Evolutionary conservation across 2,329 filamentous ascomycete genomes (phyloP).

Genomic region (Eutypella sp.): DNA sequence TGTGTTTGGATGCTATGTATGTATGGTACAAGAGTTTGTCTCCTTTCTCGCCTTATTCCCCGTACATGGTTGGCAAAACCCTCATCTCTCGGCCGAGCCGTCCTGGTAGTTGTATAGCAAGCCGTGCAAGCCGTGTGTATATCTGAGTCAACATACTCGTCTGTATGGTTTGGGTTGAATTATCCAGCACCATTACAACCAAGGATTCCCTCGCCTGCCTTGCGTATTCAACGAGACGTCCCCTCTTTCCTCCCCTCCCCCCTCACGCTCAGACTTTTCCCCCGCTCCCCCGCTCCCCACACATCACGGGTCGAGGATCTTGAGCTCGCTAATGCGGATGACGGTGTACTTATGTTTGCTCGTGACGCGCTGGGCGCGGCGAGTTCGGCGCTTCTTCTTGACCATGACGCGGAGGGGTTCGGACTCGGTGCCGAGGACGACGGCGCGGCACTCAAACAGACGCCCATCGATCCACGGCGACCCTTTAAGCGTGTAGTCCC

Average conservation of each 20-base stretch:
- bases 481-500: constrained; percentile 86
- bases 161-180: too few relatives aligned
- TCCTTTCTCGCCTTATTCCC: too few relatives aligned
- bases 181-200: too few relatives aligned
- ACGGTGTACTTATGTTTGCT: constrained; percentile 93
- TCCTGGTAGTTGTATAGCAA: too few relatives aligned
- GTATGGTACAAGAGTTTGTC: too few relatives aligned
- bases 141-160: too few relatives aligned
- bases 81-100: too few relatives aligned
- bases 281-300: constrained; percentile 2
- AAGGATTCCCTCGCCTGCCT: neutral
- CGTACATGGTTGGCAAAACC: too few relatives aligned
- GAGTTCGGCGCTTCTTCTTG: constrained; percentile 76
- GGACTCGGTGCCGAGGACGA: constrained; percentile 78
- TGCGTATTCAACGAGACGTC: neutral
- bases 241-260: neutral
- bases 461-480: constrained; percentile 76
- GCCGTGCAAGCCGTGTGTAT: too few relatives aligned
- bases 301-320: constrained; percentile 37
- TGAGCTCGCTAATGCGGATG: constrained; percentile 76
- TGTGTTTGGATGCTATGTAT: too few relatives aligned
- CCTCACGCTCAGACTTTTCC: neutral
- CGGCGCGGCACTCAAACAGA: constrained; percentile 79
- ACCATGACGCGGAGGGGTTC: constrained; percentile 73
- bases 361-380: constrained; percentile 67